A percentile compares a stretch with the other conserved stretches of the same genome.
phyloP scores from a whole-genome alignment of 108 stramenopile genomes.

The Mayamaea pseudoterrestris region DNA sequence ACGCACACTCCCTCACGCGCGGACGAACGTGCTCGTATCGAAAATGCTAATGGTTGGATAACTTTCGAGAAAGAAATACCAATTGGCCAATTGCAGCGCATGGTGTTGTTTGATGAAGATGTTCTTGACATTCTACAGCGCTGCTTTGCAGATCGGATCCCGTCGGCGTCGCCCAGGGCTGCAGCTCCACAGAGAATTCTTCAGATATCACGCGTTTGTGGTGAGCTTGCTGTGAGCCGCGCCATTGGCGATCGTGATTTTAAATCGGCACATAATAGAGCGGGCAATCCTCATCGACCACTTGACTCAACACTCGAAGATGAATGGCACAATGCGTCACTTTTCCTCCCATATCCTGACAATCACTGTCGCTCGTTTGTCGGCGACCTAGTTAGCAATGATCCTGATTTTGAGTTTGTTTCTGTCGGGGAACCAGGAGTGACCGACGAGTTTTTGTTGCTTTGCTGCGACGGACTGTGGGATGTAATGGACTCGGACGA shows the following conservation, averaged over 20 bases:
- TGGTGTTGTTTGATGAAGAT: conserved; percentile 61
- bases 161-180: conserved; percentile 16
- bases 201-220: conserved; percentile 64
- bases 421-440: conserved; percentile 33
- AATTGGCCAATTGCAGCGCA: conserved; percentile 47
- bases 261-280: conserved; percentile 55
- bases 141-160: conserved; percentile 45
- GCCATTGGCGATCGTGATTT: conserved; percentile 78
- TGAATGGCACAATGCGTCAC: conserved; percentile 38
- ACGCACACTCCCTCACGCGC: conserved; percentile 47
- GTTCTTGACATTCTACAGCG: conserved; percentile 61
- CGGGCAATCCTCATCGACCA: no score
- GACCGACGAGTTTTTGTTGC: conserved; percentile 50
- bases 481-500: conserved; percentile 71
- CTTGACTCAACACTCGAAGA: conserved; percentile 6
- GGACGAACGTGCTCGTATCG: conserved; percentile 50
- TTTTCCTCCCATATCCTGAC: conserved; percentile 52
- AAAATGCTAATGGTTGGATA: conserved; percentile 72
- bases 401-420: conserved; percentile 44
- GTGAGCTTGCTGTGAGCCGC: conserved; percentile 73
- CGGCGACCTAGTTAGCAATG: conserved; percentile 61
- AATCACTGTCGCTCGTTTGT: conserved; percentile 46
- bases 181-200: conserved; percentile 59
- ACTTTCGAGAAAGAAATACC: conserved; percentile 63
- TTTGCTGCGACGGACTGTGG: conserved; percentile 80